Evolutionary conservation across 768 basidiomycete genomes (phyloP).

Genomic region (Flagelloscypha sp.): DNA sequence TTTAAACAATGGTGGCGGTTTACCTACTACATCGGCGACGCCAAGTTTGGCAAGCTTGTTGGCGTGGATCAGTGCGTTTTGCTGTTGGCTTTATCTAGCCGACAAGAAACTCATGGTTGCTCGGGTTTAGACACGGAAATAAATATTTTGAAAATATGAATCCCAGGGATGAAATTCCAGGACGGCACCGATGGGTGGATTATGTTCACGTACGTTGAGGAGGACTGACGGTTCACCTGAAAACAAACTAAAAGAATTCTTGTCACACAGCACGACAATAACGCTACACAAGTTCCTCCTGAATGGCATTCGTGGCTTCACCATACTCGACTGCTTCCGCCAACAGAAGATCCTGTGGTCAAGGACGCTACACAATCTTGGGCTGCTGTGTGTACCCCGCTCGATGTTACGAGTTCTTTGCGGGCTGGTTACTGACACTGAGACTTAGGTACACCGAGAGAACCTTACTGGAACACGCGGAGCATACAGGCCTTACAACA

Average conservation of each 20-base stretch:
- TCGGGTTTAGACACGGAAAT: constrained; percentile 75
- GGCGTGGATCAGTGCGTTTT: constrained; percentile 76
- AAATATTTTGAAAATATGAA: constrained; percentile 90
- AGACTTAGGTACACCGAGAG: no score
- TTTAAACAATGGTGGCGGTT: constrained; percentile 85
- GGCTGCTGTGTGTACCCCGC: constrained; percentile 59
- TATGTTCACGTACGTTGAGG: constrained; percentile 60
- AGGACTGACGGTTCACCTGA: constrained; percentile 5
- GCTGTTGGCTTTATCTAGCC: constrained; percentile 1
- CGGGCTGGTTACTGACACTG: no score
- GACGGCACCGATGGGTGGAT: constrained; percentile 97
- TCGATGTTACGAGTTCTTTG: not conserved
- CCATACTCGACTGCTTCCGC: constrained; percentile 82
- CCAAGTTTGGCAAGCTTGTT: constrained; percentile 71
- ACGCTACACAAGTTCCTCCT: constrained; percentile 89
- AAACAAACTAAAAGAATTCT: not conserved
- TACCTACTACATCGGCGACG: constrained; percentile 90
- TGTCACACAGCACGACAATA: constrained; percentile 61
- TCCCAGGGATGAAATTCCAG: constrained; percentile 80
- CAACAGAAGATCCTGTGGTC: constrained; percentile 65
- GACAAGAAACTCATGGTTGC: constrained; percentile 8
- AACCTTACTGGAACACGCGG: constrained; percentile 91
- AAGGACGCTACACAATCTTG: constrained; percentile 65
- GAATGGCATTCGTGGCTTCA: constrained; percentile 97
- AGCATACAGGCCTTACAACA: constrained; percentile 85